phyloP scores from a whole-genome alignment of 139 green algal species.

The Volvox africanus region DNA sequence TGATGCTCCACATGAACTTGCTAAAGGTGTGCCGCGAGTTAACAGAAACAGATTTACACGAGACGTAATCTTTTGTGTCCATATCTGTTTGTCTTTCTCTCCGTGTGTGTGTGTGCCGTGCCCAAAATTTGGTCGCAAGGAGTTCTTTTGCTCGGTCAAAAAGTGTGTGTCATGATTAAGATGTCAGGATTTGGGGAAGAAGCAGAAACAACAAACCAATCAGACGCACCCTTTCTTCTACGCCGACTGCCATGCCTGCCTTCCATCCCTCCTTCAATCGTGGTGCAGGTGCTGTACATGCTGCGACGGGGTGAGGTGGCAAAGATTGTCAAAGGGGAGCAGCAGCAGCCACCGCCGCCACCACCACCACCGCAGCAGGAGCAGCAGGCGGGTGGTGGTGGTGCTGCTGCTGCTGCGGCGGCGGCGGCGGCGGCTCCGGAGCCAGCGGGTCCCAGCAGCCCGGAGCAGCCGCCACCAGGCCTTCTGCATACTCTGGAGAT shows the following conservation, averaged over 20 bases:
- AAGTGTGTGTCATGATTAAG: too few species aligned
- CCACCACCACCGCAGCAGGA: not conserved
- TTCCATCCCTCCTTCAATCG: too few species aligned
- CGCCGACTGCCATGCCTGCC: not conserved
- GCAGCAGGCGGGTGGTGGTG: not conserved
- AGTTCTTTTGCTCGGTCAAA: too few species aligned
- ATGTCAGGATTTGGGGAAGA: not conserved
- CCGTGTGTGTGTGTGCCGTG: too few species aligned
- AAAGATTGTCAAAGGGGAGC: not conserved
- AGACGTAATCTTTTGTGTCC: too few species aligned
- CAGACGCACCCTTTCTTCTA: not conserved
- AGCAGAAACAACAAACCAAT: not conserved
- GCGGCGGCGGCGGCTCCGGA: too few species aligned
- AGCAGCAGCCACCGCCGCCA: not conserved
- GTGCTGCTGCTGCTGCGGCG: too few species aligned
- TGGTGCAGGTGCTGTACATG: slow-evolving; percentile 4
- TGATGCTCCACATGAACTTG: slow-evolving; percentile 56
- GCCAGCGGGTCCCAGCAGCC: not conserved
- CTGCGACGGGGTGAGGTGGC: slow-evolving; percentile 26
- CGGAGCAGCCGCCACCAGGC: not conserved
- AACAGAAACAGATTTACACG: not conserved
- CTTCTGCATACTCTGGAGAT: not conserved
- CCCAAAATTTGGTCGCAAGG: too few species aligned
- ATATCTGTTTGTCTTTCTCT: too few species aligned
- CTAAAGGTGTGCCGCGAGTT: slow-evolving; percentile 33